phyloP scores from a whole-genome alignment of 179 eudicot species.

The Silene coronaria region DNA sequence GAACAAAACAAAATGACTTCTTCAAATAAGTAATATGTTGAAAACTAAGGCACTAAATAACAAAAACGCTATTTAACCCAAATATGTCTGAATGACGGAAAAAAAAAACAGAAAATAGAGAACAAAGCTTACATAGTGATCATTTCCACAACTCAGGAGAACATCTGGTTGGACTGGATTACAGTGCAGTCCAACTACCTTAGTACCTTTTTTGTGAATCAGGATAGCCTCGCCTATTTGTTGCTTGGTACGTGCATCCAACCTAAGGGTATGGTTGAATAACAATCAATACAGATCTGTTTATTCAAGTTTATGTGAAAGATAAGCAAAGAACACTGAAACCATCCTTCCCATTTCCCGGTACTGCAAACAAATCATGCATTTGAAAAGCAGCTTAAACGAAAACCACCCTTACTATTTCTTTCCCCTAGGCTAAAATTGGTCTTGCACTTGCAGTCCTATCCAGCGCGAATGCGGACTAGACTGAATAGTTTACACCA shows the following conservation, averaged over 20 bases:
- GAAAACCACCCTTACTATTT: background rate
- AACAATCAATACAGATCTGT: background rate
- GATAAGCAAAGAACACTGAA: background rate
- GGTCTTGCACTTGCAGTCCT: no score
- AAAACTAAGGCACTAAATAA: background rate
- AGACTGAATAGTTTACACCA: no score
- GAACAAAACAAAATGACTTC: background rate
- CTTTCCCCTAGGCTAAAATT: background rate
- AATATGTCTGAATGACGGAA: background rate
- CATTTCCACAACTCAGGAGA: slow-evolving; percentile 90
- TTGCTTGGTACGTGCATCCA: slow-evolving; percentile 65
- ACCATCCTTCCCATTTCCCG: background rate
- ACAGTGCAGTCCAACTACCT: slow-evolving; percentile 88
- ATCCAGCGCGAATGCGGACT: no score
- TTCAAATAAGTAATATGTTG: background rate
- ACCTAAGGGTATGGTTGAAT: slow-evolving; percentile 33
- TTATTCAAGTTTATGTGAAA: background rate
- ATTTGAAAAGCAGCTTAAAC: background rate
- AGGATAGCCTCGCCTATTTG: slow-evolving; percentile 46
- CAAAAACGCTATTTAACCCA: no score
- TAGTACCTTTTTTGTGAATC: slow-evolving; percentile 86
- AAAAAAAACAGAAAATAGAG: background rate
- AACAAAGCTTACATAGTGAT: slow-evolving; percentile 70
- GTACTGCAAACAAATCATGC: background rate
- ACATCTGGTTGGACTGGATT: slow-evolving; percentile 96